Evolutionary conservation across 2,329 filamentous ascomycete species (phyloP).

Genomic region (Fusarium sambucinum): DNA sequence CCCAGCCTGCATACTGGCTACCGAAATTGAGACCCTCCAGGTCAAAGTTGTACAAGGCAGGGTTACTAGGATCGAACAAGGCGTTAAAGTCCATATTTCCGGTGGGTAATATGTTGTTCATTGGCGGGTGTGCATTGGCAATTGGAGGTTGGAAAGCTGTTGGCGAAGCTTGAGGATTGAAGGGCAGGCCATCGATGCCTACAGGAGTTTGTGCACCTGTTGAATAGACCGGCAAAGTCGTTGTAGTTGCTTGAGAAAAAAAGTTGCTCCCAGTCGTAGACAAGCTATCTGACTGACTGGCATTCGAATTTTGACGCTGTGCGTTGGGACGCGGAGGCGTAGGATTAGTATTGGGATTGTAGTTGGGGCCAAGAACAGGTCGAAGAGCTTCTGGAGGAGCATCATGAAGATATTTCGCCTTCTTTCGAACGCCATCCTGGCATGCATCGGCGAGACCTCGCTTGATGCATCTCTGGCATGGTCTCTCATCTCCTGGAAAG

Average conservation of each 20-base stretch:
- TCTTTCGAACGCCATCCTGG: constrained; percentile 96
- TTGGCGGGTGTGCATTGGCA: constrained; percentile 62
- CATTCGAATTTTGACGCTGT: constrained; percentile 62
- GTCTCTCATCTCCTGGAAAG: constrained; percentile 86
- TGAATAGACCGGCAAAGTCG: constrained; percentile 66
- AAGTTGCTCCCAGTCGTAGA: constrained; percentile 59
- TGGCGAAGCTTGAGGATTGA: constrained; percentile 77
- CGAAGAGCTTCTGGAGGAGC: constrained; percentile 89
- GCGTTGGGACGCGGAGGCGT: constrained; percentile 60
- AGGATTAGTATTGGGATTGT: constrained; percentile 68
- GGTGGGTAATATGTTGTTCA: constrained; percentile 62
- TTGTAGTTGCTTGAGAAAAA: constrained; percentile 61
- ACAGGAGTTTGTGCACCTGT: constrained; percentile 59
- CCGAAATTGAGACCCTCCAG: constrained; percentile 89
- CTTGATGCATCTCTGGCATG: constrained; percentile 94
- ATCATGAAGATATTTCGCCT: constrained; percentile 98
- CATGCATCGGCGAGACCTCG: constrained; percentile 90
- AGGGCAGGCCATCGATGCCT: constrained; percentile 63
- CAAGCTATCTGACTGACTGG: constrained; percentile 62
- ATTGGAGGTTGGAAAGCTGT: constrained; percentile 74
- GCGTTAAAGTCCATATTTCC: constrained; percentile 67
- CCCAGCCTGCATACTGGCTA: constrained; percentile 93
- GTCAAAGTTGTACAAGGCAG: constrained; percentile 94
- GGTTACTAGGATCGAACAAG: constrained; percentile 91
- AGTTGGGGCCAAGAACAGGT: constrained; percentile 81